These are phyloP conservation scores for Scenedesmus sp. DNA, from an alignment of 163 green algal species.

Conservation along the genomic window DNA sequence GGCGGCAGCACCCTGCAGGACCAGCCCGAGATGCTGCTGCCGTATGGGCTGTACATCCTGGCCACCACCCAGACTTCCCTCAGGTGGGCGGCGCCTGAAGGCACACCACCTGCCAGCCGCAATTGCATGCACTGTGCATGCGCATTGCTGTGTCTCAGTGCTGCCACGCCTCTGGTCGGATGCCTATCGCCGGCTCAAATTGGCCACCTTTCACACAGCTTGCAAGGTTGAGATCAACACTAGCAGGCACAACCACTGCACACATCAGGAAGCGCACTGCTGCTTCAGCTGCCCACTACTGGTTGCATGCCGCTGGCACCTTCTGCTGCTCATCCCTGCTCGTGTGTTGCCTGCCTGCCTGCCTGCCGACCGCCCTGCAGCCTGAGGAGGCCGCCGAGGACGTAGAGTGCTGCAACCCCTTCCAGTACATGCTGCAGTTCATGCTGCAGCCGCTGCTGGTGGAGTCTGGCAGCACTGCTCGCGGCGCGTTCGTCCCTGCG, in stretches of 20 bases:
- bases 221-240: too few relatives aligned
- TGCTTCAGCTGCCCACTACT: not conserved
- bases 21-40: conserved; percentile 82
- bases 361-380: not conserved
- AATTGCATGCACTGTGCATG: not conserved
- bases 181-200: too few relatives aligned
- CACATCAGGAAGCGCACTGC: not conserved
- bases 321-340: not conserved
- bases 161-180: too few relatives aligned
- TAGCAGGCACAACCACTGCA: not conserved
- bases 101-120: too few relatives aligned
- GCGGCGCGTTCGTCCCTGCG: not conserved
- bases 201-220: too few relatives aligned
- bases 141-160: not conserved
- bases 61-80: conserved; percentile 89
- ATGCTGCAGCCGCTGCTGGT: conserved; percentile 56
- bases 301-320: not conserved
- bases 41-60: conserved; percentile 82
- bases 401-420: conserved; percentile 28
- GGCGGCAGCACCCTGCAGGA: conserved; percentile 42
- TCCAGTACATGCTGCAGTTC: conserved; percentile 60
- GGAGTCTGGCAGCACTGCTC: not conserved
- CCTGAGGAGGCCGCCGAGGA: conserved; percentile 3
- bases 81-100: not conserved
- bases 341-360: not conserved